Evolutionary conservation across 2,329 filamentous ascomycete genomes (phyloP), one percentile per base, ranked within the genome.

Genomic region (Cladosporium cucumerinum): DNA sequence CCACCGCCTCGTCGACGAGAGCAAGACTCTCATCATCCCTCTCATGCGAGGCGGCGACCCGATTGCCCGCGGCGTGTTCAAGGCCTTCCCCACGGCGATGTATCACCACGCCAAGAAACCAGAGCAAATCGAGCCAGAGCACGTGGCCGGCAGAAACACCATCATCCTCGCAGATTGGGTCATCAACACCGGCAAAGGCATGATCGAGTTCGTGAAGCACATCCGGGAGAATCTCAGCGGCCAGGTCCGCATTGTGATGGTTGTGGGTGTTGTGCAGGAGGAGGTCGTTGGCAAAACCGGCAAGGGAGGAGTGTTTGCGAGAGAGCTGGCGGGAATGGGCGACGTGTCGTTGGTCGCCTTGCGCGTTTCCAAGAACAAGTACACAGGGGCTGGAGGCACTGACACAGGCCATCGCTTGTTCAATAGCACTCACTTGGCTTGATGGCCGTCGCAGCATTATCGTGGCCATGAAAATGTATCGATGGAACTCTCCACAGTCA

Each of bases 31-130:
- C 0, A 87, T 89, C 55, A 75, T 88, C 0, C 78, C 86, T 0
- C 67, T 89, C n/a, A 89, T 89, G 86, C 83, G 85, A 10, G 85
- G 83, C 1, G 86, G 86, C 10, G 85, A 88, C 67, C 79, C 86
- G 0, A 86, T 89, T 83, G 87, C 87, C 0, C 72, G 82, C 1
- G 86, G 86, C 0, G 77, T 89, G 54, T 84, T 74, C 67, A 79
- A 85, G 0, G 82, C 77, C 0, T 82, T 89, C 5, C 82, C 82
- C 0, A 65, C 64, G 0, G 84, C 85, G 4, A 80, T 77, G 71
- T 86, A 87, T 61, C 57, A 86, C 0, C 85, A 87, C 66, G 80
- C 78, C 1, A 72, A 72, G 1, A 1, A 67, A 3, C 73, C 79
- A 0, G 61, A 71, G 0, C 81, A 87, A 39, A 68, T 88, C 48